Base-by-base conservation (phyloP, 2,329 filamentous ascomycete species). In the Pseudogymnoascus sp. region DNA sequence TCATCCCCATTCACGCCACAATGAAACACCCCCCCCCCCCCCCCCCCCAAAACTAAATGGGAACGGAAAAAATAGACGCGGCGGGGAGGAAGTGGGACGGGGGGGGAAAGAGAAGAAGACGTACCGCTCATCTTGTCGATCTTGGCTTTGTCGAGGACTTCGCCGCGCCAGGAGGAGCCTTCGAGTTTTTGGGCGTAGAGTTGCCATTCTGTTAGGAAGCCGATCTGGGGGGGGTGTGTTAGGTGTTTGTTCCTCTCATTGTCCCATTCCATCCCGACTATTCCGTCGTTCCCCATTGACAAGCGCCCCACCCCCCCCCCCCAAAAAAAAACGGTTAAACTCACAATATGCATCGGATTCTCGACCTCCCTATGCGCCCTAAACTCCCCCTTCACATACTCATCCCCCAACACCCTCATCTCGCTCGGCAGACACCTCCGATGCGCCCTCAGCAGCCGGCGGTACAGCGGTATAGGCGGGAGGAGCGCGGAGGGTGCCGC, bases 151-250 rank as follows among this genome's bases (percentile, higher is more conserved):
- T 97, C 93, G 74, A 97, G 81, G 74, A 88, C 93, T 67, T 91
- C 90, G 1, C 88, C 93, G 65, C 83, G 81, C 95, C 95, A 97
- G 0, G 82, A 75, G 62, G 96, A 88, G 0, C 93, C 93, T 72
- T 97, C 93, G 14, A 99, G 78, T 73, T 91, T 87, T 74, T 99
- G 93, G 1, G 92, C 93, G 73, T 97, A 99, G 61, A 91, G 78
- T 75, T 99, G 95, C 93, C 93, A 99, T 75, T 97, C 93, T 0
- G 90, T 93, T 69, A 99, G 81, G 75, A 99, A 99, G 1, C 93
- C 95, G 70, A 97, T 91, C 91, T 96, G 68, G 6, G 11, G 13
- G 5, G 11, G 16, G 16, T 1, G 7, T 26, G 56, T n/a, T n/a
- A n/a, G 40, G 61, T 29, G 2, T 2, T 4, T 35, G 14, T 13